A percentile compares a stretch with the other conserved stretches of the same genome.
phyloP scores from a whole-genome alignment of 768 basidiomycete species.

The Leccinum pellstonianum region DNA sequence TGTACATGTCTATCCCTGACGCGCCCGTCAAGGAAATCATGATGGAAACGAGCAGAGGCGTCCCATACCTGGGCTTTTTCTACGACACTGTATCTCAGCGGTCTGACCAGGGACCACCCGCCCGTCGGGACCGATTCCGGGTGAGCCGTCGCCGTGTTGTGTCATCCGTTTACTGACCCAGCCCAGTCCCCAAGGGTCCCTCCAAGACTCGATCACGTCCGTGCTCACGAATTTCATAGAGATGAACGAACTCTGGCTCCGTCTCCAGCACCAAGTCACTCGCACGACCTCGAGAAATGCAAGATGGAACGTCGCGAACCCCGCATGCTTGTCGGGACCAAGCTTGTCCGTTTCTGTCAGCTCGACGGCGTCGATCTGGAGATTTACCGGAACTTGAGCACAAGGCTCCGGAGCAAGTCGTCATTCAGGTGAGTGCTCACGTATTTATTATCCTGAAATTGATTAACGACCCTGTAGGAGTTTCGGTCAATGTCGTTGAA shows the following conservation, averaged over 20 bases:
- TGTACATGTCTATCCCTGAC: conserved; percentile 98
- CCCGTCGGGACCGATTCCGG: too few relatives aligned
- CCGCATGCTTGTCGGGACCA: conserved; percentile 48
- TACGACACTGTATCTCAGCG: too few relatives aligned
- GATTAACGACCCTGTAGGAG: conserved; percentile 51
- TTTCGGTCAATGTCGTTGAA: conserved; percentile 39
- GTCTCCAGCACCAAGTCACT: conserved; percentile 89
- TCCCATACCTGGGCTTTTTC: conserved; percentile 29
- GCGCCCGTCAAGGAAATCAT: conserved; percentile 99
- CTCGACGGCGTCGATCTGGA: too few relatives aligned
- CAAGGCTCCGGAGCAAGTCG: conserved; percentile 85
- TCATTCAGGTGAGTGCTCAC: conserved; percentile 71
- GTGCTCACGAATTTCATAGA: conserved; percentile 99
- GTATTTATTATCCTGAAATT: not conserved
- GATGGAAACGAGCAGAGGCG: conserved; percentile 99
- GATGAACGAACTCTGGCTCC: conserved; percentile 99
- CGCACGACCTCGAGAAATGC: too few relatives aligned
- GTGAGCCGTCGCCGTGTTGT: too few relatives aligned
- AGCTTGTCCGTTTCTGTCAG: too few relatives aligned
- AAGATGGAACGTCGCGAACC: conserved; percentile 28
- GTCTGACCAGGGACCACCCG: too few relatives aligned
- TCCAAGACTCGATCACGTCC: conserved; percentile 39
- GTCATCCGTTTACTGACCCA: too few relatives aligned
- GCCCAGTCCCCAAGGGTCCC: conserved; percentile 38
- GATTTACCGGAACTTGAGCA: too few relatives aligned